Percentiles rank a stretch among this genome's conserved stretches.
Evolutionary conservation across 1,139 yeast species (phyloP).

Genomic region (Candida glucosophila): DNA sequence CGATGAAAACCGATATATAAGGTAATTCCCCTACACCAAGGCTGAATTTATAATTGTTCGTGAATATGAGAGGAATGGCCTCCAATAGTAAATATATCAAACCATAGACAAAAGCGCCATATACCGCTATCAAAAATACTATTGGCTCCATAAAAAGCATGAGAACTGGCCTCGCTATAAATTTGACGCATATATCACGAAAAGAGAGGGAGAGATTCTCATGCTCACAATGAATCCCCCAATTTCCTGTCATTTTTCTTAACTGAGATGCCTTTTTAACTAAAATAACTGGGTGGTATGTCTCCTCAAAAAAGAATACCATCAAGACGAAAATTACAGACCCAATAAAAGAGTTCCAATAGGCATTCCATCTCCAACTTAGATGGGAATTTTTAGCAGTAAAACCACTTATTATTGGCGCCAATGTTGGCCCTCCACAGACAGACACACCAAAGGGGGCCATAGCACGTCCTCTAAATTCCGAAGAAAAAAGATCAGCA

Average conservation of each 20-base stretch:
- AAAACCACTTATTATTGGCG: conserved; percentile 46
- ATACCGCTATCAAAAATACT: conserved; percentile 50
- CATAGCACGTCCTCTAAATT: conserved; percentile 59
- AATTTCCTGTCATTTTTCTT: conserved; percentile 42
- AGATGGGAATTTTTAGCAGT: conserved; percentile 10
- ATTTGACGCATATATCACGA: conserved; percentile 55
- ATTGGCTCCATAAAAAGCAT: conserved; percentile 66
- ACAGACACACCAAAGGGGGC: too few relatives aligned
- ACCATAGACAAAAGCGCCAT: conserved; percentile 73
- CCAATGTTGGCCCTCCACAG: conserved; percentile 67
- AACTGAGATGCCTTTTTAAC: conserved; percentile 47
- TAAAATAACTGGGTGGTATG: conserved; percentile 38
- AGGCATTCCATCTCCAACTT: conserved; percentile 49
- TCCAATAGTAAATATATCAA: conserved; percentile 62
- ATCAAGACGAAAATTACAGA: conserved; percentile 17
- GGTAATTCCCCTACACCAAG: conserved; percentile 48
- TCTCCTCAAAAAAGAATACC: conserved; percentile 29
- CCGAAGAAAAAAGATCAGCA: conserved; percentile 56
- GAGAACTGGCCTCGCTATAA: conserved; percentile 53
- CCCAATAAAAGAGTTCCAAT: conserved; percentile 40
- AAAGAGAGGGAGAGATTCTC: conserved; percentile 55
- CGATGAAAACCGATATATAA: conserved; percentile 47
- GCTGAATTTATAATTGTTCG: conserved; percentile 44
- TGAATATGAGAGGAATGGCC: conserved; percentile 65
- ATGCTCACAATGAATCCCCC: conserved; percentile 77